Base-by-base conservation (phyloP, 2,329 filamentous ascomycete genomes). In the Pseudogymnoascus sp. region DNA sequence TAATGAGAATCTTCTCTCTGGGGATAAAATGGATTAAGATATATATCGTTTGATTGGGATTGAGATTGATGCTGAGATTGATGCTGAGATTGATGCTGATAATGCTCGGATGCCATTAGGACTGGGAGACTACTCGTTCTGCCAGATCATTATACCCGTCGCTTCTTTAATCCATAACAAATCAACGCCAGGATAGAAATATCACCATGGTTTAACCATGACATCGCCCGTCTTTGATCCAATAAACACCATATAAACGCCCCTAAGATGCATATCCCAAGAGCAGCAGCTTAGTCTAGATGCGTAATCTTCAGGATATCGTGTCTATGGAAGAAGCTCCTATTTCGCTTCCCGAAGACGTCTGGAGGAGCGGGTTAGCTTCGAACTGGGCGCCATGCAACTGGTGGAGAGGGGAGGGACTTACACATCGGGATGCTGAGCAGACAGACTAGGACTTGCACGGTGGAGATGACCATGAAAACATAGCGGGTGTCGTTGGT, bases 341-440 rank as follows among this genome's bases (percentile, higher is more conserved):
- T 82, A 65, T 90, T 87, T 63, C 83, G 80, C 77, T 95, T 95
- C 7, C 91, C 91, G 67, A 86, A 89, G 12, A 94, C 74, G 73
- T 94, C 89, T 92, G 66, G 1, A 33, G 16, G 29, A 12, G 49
- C 10, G 23, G 6, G 16, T 68, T 41, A 66, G 64, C 29, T 60
- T 14, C 14, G 58, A 59, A 59, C 62, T 31, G 52, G n/a, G 37
- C 11, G 59, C 62, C 21, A 63, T 59, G 31, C 6, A n/a, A 33
- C 3, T 38, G 19, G 4, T 7, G 14, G 16, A 10, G 43, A 6
- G 8, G 38, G 41, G 10, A 38, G 26, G 19, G 83, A n/a, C 91
- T 81, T 85, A 95, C 91, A 87, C 80, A 88, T 83, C 1, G 90
- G 89, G 63, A 96, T 80, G 61, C 86, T 91, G 66, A 89, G 72